Conservation (phyloP, 495 filamentous ascomycete species). For the Penicillium soppii region DNA sequence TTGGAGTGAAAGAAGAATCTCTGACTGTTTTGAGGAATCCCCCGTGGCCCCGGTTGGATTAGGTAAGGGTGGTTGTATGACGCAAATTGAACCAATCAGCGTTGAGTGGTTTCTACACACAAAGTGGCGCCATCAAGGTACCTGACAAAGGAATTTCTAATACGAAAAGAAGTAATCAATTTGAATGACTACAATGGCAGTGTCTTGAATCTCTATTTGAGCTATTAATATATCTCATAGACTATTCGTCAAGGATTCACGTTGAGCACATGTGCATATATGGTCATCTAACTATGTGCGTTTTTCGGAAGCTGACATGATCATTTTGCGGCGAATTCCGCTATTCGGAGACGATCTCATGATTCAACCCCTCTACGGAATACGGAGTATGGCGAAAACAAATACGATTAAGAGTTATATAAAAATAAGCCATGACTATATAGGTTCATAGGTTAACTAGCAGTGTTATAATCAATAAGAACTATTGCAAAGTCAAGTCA, state of each 20-base stretch:
- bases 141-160: too few species aligned
- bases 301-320: slow-evolving; percentile 11
- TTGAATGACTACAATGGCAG: too few species aligned
- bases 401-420: too few species aligned
- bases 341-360: slow-evolving; percentile 5
- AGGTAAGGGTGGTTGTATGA: slow-evolving; percentile 28
- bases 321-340: background rate
- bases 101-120: slow-evolving; percentile 41
- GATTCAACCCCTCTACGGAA: too few species aligned
- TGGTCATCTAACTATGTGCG: background rate
- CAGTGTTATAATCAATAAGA: too few species aligned
- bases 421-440: background rate
- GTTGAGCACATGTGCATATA: too few species aligned
- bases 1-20: slow-evolving; percentile 8
- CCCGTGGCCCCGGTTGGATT: slow-evolving; percentile 17
- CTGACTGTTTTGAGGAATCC: slow-evolving; percentile 16
- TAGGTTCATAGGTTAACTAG: background rate
- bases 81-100: slow-evolving; percentile 40
- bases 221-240: too few species aligned
- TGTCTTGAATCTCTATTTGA: too few species aligned
- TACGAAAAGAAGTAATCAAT: too few species aligned
- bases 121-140: slow-evolving; percentile 36
- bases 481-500: too few species aligned
- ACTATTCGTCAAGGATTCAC: too few species aligned
- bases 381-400: too few species aligned